Base-by-base conservation (phyloP, 208 protist genomes). In the Acanthamoeba sp. region DNA sequence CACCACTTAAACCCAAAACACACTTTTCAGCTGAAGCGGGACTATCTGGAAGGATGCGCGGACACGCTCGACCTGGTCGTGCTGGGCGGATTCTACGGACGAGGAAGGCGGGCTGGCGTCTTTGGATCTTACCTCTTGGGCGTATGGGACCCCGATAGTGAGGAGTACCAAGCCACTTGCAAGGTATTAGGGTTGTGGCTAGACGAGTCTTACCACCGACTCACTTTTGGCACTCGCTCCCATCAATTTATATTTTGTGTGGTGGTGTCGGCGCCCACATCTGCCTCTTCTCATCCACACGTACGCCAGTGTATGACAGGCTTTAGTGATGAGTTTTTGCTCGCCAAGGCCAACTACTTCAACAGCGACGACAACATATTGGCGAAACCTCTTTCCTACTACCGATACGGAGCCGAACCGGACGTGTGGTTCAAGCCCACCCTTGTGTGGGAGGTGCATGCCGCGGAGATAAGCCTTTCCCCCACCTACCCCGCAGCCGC, bases 21-120 rank as follows among this genome's bases (percentile, higher is more conserved):
- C 29, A 50, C 48, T 32, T 80, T 95, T n/a, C 66, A 97, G 93
- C 34, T 99, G 29, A 99, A 99, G 96, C 99, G 99, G 96, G 99
- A 99, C 97, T 99, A 99, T 96, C 18, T 99, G 95, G 97, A 99
- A 64, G 99, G 98, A 64, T 96, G 99, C 80, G 98, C 98, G 0
- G 99, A 99, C 96, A 99, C 98, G 6, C 92, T 99, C 4, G 99
- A 99, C 96, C 97, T 99, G 3, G 99, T 99, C 1, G 99, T 99
- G 12, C 99, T 99, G 93, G 99, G 98, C 27, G 99, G 97, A 10
- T 99, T 98, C 91, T 98, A 98, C 88, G 99, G 99, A n/a, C 99
- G 99, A 93, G 99, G 99, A 36, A 99, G 99, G 95, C 97, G 99
- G 52, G 98, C 99, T 10, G 99, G 99, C 66, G 96, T 98, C 29